These are phyloP conservation scores for Mycena belliarum DNA, from an alignment of 768 basidiomycete species.

Conservation along the genomic window DNA sequence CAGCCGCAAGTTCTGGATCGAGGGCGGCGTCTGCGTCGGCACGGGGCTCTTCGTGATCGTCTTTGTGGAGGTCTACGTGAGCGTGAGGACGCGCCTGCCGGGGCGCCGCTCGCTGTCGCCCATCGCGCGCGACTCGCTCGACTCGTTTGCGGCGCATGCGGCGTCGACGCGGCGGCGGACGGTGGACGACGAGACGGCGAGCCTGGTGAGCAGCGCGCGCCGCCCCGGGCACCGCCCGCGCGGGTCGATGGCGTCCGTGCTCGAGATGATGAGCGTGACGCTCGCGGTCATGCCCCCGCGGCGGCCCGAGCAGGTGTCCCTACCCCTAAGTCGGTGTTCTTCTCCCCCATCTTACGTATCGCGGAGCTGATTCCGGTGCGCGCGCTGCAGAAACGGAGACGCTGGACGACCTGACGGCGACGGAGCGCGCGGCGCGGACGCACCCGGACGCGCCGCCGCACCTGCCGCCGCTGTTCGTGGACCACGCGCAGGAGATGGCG, in stretches of 20 bases:
- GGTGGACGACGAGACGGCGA: slow-evolving; percentile 53
- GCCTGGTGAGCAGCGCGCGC: slow-evolving; percentile 44
- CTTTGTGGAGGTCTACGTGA: slow-evolving; percentile 62
- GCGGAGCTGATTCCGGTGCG: not conserved
- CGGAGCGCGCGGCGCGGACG: slow-evolving; percentile 75
- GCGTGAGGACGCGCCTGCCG: slow-evolving; percentile 48
- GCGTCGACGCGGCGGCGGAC: slow-evolving; percentile 34
- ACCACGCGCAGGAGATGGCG: slow-evolving; percentile 77
- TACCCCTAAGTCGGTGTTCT: slow-evolving; percentile 63
- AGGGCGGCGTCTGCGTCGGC: slow-evolving; percentile 65
- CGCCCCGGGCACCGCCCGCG: slow-evolving; percentile 48
- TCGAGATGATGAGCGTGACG: slow-evolving; percentile 84
- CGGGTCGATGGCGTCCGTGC: slow-evolving; percentile 77
- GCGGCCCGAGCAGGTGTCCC: slow-evolving; percentile 53
- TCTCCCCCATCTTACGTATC: not conserved
- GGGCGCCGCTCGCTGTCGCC: slow-evolving; percentile 51
- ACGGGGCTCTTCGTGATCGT: slow-evolving; percentile 53
- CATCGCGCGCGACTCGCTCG: slow-evolving; percentile 58
- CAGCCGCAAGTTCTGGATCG: slow-evolving; percentile 66
- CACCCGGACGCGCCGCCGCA: slow-evolving; percentile 78
- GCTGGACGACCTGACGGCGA: slow-evolving; percentile 78
- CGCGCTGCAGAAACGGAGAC: slow-evolving; percentile 63
- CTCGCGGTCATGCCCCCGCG: slow-evolving; percentile 71
- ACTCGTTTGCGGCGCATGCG: slow-evolving; percentile 51
- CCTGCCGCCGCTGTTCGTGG: slow-evolving; percentile 68